Percentiles rank a stretch among this genome's conserved stretches.
Evolutionary conservation across 2,329 filamentous ascomycete species (phyloP).

Genomic region (Stagonosporopsis vannaccii): DNA sequence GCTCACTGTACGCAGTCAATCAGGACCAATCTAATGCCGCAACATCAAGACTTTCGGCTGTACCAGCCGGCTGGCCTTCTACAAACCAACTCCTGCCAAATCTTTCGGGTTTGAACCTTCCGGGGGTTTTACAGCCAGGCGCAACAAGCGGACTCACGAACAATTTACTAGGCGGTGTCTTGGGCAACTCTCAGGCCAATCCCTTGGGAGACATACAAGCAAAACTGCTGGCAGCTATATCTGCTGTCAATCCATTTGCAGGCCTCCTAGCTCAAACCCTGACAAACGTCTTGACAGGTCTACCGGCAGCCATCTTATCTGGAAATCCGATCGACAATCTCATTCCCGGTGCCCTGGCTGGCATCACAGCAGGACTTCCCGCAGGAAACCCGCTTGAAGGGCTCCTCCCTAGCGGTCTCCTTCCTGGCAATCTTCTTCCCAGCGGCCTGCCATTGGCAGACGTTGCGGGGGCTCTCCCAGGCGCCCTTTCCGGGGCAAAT

Average conservation of each 20-base stretch:
- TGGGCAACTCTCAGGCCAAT: not conserved
- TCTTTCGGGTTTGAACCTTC: not conserved
- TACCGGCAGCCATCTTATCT: not conserved
- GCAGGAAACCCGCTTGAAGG: not conserved
- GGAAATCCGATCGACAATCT: not conserved
- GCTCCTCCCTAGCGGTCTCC: not conserved
- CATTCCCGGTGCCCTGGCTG: not conserved
- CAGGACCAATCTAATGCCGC: not conserved
- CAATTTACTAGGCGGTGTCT: not conserved
- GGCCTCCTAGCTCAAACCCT: not conserved
- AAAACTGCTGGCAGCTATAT: not conserved
- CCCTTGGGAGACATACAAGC: not conserved
- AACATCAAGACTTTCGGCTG: not conserved
- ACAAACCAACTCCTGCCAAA: not conserved
- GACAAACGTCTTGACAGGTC: not conserved
- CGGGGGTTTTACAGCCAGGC: not conserved
- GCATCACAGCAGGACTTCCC: not conserved
- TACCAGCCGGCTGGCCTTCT: not conserved
- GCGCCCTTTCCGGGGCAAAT: not conserved
- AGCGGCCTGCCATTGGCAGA: not conserved
- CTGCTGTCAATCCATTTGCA: not conserved
- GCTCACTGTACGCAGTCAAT: not conserved
- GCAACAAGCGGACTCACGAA: not conserved
- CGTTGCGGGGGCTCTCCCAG: not conserved
- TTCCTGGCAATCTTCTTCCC: not conserved